Conservation (phyloP, 176 grass and related monocot genomes). For the Lolium rigidum region DNA sequence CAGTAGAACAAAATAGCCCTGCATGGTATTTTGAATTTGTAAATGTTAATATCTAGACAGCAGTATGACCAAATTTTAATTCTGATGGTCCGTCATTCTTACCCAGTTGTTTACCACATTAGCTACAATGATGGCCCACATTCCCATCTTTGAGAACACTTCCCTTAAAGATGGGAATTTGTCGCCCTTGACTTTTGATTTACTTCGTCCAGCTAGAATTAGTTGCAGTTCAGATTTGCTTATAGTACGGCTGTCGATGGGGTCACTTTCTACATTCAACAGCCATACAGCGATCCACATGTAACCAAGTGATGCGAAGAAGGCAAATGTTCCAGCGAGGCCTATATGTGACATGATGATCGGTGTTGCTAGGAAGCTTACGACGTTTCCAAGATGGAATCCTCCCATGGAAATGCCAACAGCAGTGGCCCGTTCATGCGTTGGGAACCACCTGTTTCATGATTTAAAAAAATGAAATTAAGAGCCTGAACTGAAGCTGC, state of each 20-base stretch:
- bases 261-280: constrained; percentile 79
- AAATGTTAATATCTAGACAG: constrained; percentile 24
- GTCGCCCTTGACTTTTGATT: constrained; percentile 51
- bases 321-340: constrained; percentile 69
- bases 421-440: constrained; percentile 84
- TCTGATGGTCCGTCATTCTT: constrained; percentile 34
- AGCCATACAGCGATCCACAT: constrained; percentile 75
- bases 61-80: neutral
- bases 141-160: constrained; percentile 71
- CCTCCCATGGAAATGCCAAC: constrained; percentile 93
- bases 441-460: constrained; percentile 91
- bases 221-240: constrained; percentile 80
- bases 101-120: constrained; percentile 99
- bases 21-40: constrained; percentile 38
- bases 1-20: constrained; percentile 96
- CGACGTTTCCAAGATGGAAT: constrained; percentile 97
- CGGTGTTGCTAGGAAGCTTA: constrained; percentile 84
- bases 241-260: constrained; percentile 69
- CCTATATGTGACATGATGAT: constrained; percentile 86
- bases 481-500: constrained; percentile 21
- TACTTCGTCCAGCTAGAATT: constrained; percentile 78
- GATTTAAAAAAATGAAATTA: constrained; percentile 37
- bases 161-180: constrained; percentile 66
- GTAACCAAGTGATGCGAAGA: constrained; percentile 80
- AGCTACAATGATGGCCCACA: constrained; percentile 81